Base-by-base conservation (phyloP, 164 flowering plant species). In the Vitis rupestris region DNA sequence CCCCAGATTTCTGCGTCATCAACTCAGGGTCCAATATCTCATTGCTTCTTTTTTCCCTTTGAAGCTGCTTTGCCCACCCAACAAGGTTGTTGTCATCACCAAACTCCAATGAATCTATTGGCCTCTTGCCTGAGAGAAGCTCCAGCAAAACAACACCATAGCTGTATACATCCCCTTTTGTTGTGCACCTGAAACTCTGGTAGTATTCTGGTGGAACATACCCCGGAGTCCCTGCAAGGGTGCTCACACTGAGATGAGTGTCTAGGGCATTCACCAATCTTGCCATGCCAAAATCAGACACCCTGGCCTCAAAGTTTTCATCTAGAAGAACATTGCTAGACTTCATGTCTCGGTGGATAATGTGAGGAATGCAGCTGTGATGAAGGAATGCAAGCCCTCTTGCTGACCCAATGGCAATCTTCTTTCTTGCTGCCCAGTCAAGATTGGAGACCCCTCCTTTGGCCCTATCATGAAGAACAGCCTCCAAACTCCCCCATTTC, bases 231-330 rank as follows among this genome's bases (percentile, higher is more conserved):
- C 97, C 97, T 7, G 94, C 92, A 13, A 91, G 91, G 31, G 94
- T 91, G 82, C 90, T 91, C 48, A 94, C 98, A 70, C 97, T 94
- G 8, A 92, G 82, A 81, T 94, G 98, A 30, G 94, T 87, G 72
- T 94, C 97, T 0, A 88, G 82, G 12, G 92, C 95, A 66, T 82
- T 90, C 75, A 91, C 88, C 68, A 91, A 65, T 64, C 98, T 78
- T 9, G 98, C 98, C 98, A 94, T 94, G 29, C 97, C 97, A 67
- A 94, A 94, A 87, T 94, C 98, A 5, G 98, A 94, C 2, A 92
- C 97, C 54, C 97, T 72, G 0, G 98, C 97, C 72, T 90, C 97
- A 37, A 91, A 76, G 44, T 88, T 83, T 51, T 89, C 91, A 67
- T 90, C 97, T 1, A 90, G 75, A 37, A 89, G 88, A 62, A 91